Evolutionary conservation across 75 land plant genomes (phyloP).

Genomic region (Azolla pinnata): DNA sequence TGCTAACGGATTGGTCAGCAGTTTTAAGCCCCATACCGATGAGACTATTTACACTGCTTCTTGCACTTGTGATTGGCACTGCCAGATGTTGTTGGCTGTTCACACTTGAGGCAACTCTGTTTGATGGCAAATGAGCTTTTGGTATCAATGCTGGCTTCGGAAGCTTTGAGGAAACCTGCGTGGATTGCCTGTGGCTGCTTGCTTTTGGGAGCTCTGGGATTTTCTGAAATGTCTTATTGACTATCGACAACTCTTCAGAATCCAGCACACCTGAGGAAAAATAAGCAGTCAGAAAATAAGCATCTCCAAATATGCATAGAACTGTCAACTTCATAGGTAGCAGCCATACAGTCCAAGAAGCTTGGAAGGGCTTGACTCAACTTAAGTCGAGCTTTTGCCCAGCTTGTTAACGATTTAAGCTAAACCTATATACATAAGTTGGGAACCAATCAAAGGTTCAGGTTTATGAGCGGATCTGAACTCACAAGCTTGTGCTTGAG

Average conservation of each 20-base stretch:
- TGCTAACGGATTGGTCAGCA: not conserved
- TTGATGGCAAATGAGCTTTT: not conserved
- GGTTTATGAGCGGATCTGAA: no score
- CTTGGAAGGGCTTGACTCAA: no score
- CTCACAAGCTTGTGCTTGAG: no score
- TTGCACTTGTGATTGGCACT: not conserved
- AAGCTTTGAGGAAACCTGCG: not conserved
- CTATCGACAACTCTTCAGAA: conserved; percentile 56
- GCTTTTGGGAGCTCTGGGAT: not conserved
- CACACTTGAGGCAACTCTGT: not conserved
- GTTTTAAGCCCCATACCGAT: not conserved
- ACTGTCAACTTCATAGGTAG: not conserved
- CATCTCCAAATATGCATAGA: no score
- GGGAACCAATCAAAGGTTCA: no score
- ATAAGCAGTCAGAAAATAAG: not conserved
- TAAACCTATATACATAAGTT: no score
- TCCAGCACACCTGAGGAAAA: conserved; percentile 60
- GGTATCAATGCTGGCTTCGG: not conserved
- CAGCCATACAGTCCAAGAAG: not conserved
- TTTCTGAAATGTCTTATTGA: conserved; percentile 30
- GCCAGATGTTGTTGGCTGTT: not conserved
- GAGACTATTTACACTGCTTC: not conserved
- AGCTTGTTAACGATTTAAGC: no score
- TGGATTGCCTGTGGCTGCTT: not conserved
- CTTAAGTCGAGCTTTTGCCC: no score